Evolutionary conservation across 805 yeast species (phyloP).

Genomic region (Kazachstania viticola): DNA sequence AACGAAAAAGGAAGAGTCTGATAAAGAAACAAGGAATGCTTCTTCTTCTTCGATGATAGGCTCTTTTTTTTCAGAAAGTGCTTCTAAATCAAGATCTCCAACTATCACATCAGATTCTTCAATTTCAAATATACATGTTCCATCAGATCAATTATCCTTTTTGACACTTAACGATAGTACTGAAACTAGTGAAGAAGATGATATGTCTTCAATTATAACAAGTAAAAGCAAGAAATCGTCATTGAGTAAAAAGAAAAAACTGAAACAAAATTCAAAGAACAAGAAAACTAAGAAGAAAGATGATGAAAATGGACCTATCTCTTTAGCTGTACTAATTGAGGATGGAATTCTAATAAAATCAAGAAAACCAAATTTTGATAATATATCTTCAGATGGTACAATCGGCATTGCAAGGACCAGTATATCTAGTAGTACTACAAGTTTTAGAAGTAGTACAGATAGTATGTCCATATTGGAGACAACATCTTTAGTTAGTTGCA

Average conservation of each 20-base stretch:
- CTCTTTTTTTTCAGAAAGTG: neutral
- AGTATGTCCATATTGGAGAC: slow-evolving; percentile 16
- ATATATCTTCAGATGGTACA: neutral
- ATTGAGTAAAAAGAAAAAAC: neutral
- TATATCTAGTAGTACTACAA: slow-evolving; percentile 8
- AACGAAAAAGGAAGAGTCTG: no score
- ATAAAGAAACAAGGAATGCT: no score
- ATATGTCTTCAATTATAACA: no score
- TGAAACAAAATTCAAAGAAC: slow-evolving; percentile 1
- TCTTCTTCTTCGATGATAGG: no score
- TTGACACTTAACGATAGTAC: no score
- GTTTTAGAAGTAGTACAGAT: slow-evolving; percentile 6
- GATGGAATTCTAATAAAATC: slow-evolving; percentile 27
- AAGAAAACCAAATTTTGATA: slow-evolving; percentile 5
- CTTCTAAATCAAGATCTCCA: neutral
- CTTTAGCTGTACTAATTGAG: slow-evolving; percentile 24
- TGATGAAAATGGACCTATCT: slow-evolving; percentile 7
- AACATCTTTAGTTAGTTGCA: slow-evolving; percentile 26
- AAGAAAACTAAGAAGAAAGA: neutral
- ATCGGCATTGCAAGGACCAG: slow-evolving; percentile 3
- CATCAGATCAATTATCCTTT: no score
- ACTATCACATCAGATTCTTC: no score
- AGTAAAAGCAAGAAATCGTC: neutral
- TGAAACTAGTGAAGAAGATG: no score
- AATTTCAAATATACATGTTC: no score